Evolutionary conservation across 2,329 filamentous ascomycete genomes (phyloP), one percentile per base, ranked within the genome.

Genomic region (Talaromyces atroroseus): DNA sequence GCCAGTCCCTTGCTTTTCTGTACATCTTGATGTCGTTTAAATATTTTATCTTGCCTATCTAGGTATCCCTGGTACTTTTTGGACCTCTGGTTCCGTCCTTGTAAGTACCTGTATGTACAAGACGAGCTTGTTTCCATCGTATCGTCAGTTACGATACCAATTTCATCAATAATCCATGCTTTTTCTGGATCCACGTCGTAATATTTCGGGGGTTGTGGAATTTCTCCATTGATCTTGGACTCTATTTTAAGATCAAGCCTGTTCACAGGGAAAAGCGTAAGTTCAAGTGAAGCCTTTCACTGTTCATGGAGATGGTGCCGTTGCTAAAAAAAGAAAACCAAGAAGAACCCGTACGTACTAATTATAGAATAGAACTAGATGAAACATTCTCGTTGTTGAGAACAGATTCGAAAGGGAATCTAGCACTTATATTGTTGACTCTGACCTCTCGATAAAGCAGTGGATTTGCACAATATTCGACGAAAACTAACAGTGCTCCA

Each of bases 61-160:
- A 44, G 12, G 21, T 5, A 52, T 42, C n/a, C 24, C 20, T 46
- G 20, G 21, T 26, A 5, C n/a, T n/a, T n/a, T n/a, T n/a, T n/a
- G n/a, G n/a, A n/a, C 21, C 6, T 46, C 18, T 24, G 26, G n/a
- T 24, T 42, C 44, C 21, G n/a, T 12, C 32, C 14, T 40, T 36
- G 55, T 57, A 53, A 49, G 45, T 53, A 53, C 50, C 12, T 53
- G 49, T 57, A 57, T 49, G 44, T 47, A 52, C 40, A 16, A 46
- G 34, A 49, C 49, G 24, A n/a, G 12, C 8, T 40, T 18, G 49
- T 57, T 49, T 49, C 29, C 26, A 47, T 45, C 49, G 55, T 57
- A 57, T 49, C 24, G 46, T 49, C 40, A 29, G 21, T 53, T 40
- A 57, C 55, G 21, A 34, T 56, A 56, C 49, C 4, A 8, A 21